Conservation (phyloP, 176 grass and related monocot genomes). For the Echinochloa phyllopogon region DNA sequence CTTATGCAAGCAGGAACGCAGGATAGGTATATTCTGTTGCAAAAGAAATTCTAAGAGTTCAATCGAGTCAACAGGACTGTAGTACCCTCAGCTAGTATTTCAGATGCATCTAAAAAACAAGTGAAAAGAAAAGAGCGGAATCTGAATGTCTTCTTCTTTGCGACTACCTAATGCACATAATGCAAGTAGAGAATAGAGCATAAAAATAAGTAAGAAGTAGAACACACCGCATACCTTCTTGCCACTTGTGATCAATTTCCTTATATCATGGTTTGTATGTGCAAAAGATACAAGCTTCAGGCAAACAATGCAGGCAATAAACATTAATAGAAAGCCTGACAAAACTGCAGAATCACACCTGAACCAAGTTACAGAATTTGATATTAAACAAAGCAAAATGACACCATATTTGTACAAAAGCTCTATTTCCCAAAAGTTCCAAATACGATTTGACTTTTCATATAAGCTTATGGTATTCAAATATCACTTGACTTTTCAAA, state of each 20-base stretch:
- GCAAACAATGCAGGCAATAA: slow-evolving; percentile 88
- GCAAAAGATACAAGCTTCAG: slow-evolving; percentile 96
- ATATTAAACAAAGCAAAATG: slow-evolving; percentile 30
- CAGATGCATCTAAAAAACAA: slow-evolving; percentile 1
- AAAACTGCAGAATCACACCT: slow-evolving; percentile 98
- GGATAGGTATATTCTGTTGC: background rate
- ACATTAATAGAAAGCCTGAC: slow-evolving; percentile 89
- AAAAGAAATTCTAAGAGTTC: background rate
- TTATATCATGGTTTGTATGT: slow-evolving; percentile 98
- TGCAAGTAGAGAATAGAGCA: background rate
- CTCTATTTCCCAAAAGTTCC: background rate
- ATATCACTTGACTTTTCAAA: background rate
- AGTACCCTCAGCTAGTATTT: background rate
- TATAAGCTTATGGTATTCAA: background rate
- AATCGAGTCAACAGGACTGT: background rate
- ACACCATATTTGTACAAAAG: background rate
- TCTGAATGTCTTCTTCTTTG: background rate
- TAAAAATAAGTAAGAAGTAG: slow-evolving; percentile 30
- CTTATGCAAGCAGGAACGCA: background rate
- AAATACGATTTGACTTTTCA: background rate
- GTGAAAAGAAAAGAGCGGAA: background rate
- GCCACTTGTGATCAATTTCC: slow-evolving; percentile 53
- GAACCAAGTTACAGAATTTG: slow-evolving; percentile 34
- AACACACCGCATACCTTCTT: slow-evolving; percentile 65
- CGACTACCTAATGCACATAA: background rate